Base-by-base conservation (phyloP, 2,329 filamentous ascomycete genomes). In the Colletotrichum tamarilloi region DNA sequence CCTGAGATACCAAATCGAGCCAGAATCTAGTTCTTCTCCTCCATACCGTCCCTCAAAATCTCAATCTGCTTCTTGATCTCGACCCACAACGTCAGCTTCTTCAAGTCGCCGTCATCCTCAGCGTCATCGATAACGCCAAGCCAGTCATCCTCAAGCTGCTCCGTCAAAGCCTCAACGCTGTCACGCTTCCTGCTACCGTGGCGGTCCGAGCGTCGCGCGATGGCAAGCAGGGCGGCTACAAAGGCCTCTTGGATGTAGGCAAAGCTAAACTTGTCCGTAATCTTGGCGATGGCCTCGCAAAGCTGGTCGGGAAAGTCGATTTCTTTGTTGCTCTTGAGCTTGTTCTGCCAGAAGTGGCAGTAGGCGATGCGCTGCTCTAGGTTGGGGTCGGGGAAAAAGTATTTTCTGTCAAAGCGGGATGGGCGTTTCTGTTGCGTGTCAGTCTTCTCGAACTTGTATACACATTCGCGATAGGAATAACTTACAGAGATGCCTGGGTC, bases 231-330 rank as follows among this genome's bases (percentile, higher is more conserved):
- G 2, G 89, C 87, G 1, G 90, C 90, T 0, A 93, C 89, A 78
- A 93, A 93, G 0, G 90, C 91, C 79, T 93, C 92, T 78, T 93
- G 91, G 80, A 93, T 87, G 77, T 93, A 93, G 0, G 91, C 91
- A 78, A 93, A 93, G 75, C 89, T 91, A 80, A 93, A 93, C n/a
- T 86, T 86, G 30, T 88, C 81, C 0, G 91, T 93, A 73, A 92
- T 90, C 11, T 85, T 84, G 3, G 91, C 91, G 73, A 93, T 87
- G n/a, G 88, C 87, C 1, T 79, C 77, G 78, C 88, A 90, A 5
- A 93, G 84, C 73, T 85, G 83, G 77, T 89, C 85, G 0, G 91
- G 90, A 76, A 93, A 93, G 7, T 89, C 87, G 53, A 93, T 83
- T 9, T 87, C 85, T 73, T 89, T 83, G 79, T 91, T 92, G 75